These are phyloP conservation scores for Diaporthe batatas DNA, from an alignment of 2,329 filamentous ascomycete genomes.

Conservation along the genomic window DNA sequence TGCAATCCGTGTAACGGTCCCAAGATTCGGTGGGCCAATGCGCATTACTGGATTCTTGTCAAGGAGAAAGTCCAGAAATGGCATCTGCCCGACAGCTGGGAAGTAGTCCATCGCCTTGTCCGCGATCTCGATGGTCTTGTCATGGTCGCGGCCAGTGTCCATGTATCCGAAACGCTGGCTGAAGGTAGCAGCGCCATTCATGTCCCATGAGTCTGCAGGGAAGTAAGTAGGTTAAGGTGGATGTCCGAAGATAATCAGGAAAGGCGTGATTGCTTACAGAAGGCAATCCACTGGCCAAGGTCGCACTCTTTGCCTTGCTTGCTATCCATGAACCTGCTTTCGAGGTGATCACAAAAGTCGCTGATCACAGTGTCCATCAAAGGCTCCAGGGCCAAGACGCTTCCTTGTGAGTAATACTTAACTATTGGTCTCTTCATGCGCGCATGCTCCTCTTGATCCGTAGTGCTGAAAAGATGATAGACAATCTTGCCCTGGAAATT, in stretches of 20 bases:
- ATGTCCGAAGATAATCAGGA: fast-evolving
- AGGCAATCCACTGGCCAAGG: background rate
- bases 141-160: constrained; percentile 53
- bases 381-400: background rate
- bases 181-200: constrained; percentile 1
- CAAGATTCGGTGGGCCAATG: constrained; percentile 45
- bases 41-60: constrained; percentile 49
- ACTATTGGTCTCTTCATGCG: constrained; percentile 6
- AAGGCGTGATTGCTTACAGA: background rate
- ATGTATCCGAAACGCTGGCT: constrained; percentile 54
- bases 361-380: background rate
- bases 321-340: background rate
- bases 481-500: background rate
- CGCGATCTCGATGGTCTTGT: constrained; percentile 50
- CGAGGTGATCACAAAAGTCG: constrained; percentile 1
- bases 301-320: constrained; percentile 9
- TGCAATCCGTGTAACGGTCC: constrained; percentile 40
- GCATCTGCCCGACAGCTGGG: constrained; percentile 47
- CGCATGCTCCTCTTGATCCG: background rate
- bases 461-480: constrained; percentile 4
- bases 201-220: constrained; percentile 2
- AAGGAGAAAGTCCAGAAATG: constrained; percentile 47
- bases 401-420: constrained; percentile 1
- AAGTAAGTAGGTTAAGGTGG: background rate
- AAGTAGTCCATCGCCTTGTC: constrained; percentile 51